phyloP scores from a whole-genome alignment of 2,329 filamentous ascomycete species.

The Tolypocladium nubicola region DNA sequence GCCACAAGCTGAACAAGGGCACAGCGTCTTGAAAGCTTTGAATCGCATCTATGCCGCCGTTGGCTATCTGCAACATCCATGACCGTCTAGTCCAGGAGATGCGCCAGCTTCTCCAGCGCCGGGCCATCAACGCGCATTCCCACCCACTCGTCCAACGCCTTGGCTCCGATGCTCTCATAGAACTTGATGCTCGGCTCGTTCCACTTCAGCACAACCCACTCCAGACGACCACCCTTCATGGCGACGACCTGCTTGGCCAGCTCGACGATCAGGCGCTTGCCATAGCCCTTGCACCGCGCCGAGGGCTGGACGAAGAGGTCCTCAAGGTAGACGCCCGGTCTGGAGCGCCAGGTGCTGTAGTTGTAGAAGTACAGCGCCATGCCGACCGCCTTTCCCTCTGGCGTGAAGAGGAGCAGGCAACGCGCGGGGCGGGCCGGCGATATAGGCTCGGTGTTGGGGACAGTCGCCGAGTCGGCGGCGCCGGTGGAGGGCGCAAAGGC shows the following conservation, averaged over 20 bases:
- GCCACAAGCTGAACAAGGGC: constrained; percentile 7
- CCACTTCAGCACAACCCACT: constrained; percentile 91
- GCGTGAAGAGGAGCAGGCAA: constrained; percentile 56
- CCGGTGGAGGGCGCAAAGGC: constrained; percentile 56
- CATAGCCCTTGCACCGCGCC: constrained; percentile 69
- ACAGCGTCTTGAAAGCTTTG: constrained; percentile 2
- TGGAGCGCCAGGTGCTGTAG: constrained; percentile 87
- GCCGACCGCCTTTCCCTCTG: constrained; percentile 43
- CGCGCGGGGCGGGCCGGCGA: constrained; percentile 55
- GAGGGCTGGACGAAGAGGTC: constrained; percentile 73
- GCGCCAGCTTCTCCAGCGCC: constrained; percentile 48
- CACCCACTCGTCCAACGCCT: constrained; percentile 60
- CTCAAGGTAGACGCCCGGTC: constrained; percentile 83
- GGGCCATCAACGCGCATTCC: constrained; percentile 65
- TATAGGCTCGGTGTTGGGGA: constrained; percentile 41
- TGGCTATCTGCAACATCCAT: neutral
- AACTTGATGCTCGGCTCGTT: constrained; percentile 86
- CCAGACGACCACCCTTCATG: constrained; percentile 64
- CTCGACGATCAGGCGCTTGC: constrained; percentile 60
- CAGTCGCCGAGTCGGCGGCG: constrained; percentile 22
- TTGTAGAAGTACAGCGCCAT: constrained; percentile 94
- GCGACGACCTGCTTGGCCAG: constrained; percentile 70
- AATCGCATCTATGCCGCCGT: neutral
- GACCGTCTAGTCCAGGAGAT: constrained; percentile 19
- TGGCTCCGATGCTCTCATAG: constrained; percentile 63